phyloP scores from a whole-genome alignment of 768 basidiomycete genomes.

The Suillus subluteus region DNA sequence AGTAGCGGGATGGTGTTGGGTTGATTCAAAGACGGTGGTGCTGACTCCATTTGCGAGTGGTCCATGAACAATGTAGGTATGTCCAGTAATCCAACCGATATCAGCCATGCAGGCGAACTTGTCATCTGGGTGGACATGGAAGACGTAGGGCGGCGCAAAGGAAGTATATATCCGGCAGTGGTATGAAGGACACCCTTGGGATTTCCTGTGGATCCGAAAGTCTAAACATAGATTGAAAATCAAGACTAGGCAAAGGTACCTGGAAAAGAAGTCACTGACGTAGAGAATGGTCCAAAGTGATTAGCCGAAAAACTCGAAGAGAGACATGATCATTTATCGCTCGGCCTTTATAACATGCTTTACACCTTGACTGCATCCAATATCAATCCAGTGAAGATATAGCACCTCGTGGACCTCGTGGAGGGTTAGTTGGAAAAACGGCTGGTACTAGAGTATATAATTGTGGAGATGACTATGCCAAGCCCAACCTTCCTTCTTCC shows the following conservation, averaged over 20 bases:
- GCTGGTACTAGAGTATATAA: too few species aligned
- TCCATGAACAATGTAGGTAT: slow-evolving; percentile 96
- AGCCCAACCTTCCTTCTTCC: too few species aligned
- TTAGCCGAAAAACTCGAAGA: too few species aligned
- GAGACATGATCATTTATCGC: too few species aligned
- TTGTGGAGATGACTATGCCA: too few species aligned
- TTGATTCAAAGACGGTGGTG: slow-evolving; percentile 94
- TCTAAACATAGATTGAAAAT: slow-evolving; percentile 48
- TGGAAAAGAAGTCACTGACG: not conserved
- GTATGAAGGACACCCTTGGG: slow-evolving; percentile 97
- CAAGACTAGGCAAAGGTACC: slow-evolving; percentile 3
- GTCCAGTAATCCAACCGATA: slow-evolving; percentile 98
- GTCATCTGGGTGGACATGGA: slow-evolving; percentile 96
- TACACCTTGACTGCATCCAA: too few species aligned
- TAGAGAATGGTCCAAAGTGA: too few species aligned
- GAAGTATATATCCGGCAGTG: slow-evolving; percentile 86
- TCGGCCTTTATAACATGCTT: too few species aligned
- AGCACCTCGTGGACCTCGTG: too few species aligned
- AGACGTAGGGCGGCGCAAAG: slow-evolving; percentile 92
- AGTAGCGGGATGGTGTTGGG: slow-evolving; percentile 95
- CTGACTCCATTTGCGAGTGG: slow-evolving; percentile 84
- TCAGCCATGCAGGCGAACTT: slow-evolving; percentile 98
- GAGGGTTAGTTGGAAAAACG: too few species aligned
- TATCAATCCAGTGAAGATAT: too few species aligned
- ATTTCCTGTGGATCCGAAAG: slow-evolving; percentile 92